A percentile compares a stretch with the other conserved stretches of the same genome.
These are phyloP conservation scores for Carallia pectinifolia DNA, from an alignment of 345 rosid species.

Conservation along the genomic window DNA sequence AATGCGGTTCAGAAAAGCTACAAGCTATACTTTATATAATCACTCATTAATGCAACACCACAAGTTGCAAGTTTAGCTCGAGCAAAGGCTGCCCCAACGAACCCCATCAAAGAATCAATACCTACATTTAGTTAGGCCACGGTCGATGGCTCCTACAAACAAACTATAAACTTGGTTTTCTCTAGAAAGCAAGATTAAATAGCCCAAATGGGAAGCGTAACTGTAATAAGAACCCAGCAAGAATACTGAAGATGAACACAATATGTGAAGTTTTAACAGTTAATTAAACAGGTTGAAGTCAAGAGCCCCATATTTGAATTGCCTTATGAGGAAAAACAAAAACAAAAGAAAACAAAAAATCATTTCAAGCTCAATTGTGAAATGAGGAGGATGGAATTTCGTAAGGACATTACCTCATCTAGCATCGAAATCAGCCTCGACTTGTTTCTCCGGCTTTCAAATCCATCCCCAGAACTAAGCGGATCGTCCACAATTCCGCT, in stretches of 20 bases:
- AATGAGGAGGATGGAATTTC: neutral
- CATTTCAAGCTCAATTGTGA: neutral
- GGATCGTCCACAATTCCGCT: slow-evolving; percentile 40
- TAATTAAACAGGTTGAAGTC: too few species aligned
- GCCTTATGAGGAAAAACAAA: too few species aligned
- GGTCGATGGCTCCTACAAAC: slow-evolving; percentile 15
- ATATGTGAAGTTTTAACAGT: too few species aligned
- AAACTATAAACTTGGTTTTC: neutral
- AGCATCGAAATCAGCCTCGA: slow-evolving; percentile 80
- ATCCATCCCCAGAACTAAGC: slow-evolving; percentile 32
- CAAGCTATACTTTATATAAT: slow-evolving; percentile 9
- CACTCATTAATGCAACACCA: slow-evolving; percentile 30
- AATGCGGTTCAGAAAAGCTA: slow-evolving; percentile 30
- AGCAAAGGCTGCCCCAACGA: slow-evolving; percentile 17
- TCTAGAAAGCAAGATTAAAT: neutral
- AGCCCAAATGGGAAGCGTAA: too few species aligned
- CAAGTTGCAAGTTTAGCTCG: slow-evolving; percentile 23
- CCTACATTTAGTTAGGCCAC: slow-evolving; percentile 16
- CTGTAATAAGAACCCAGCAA: too few species aligned
- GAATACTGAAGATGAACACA: too few species aligned
- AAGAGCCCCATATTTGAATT: too few species aligned
- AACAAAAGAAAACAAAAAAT: too few species aligned
- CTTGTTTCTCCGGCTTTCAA: slow-evolving; percentile 61
- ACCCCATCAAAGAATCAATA: slow-evolving; percentile 20
- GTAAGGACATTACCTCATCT: slow-evolving; percentile 60